Conservation (phyloP, 2,329 filamentous ascomycete genomes). For the Penicillium thymicola region DNA sequence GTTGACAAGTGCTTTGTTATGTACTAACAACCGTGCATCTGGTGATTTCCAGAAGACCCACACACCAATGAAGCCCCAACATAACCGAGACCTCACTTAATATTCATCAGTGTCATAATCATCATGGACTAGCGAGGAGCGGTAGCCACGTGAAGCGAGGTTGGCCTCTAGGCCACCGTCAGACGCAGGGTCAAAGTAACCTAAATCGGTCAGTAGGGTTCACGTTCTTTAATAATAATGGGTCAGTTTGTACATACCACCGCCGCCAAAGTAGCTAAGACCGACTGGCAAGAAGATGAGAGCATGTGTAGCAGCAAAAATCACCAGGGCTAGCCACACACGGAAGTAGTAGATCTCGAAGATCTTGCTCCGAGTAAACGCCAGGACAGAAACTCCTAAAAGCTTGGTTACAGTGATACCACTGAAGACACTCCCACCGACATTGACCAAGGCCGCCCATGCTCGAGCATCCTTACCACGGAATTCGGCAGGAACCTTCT, state of each 20-base stretch:
- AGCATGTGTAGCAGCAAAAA: constrained; percentile 85
- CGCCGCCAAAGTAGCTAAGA: constrained; percentile 78
- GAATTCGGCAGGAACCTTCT: constrained; percentile 73
- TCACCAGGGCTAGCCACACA: constrained; percentile 87
- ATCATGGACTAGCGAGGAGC: constrained; percentile 73
- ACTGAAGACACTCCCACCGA: constrained; percentile 90
- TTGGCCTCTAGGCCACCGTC: constrained; percentile 90
- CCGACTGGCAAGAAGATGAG: constrained; percentile 88
- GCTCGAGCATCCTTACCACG: constrained; percentile 78
- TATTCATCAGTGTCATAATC: constrained; percentile 70
- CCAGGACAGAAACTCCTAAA: constrained; percentile 83
- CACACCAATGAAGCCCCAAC: constrained; percentile 1
- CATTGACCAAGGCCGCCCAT: constrained; percentile 91
- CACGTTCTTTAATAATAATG: not conserved
- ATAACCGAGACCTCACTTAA: constrained; percentile 20
- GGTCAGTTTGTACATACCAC: constrained; percentile 50
- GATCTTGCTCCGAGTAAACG: constrained; percentile 95
- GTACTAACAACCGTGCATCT: not conserved
- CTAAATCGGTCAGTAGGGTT: constrained; percentile 35
- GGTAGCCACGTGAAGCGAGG: constrained; percentile 72
- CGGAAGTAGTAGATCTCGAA: constrained; percentile 99
- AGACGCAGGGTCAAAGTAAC: constrained; percentile 82
- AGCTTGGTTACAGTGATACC: constrained; percentile 97
- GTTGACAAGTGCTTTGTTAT: not conserved
- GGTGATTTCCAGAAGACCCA: constrained; percentile 3